Percentiles rank a stretch among this genome's conserved stretches.
Conservation (phyloP, 2,329 filamentous ascomycete genomes). For the Cladosporium phlei region DNA sequence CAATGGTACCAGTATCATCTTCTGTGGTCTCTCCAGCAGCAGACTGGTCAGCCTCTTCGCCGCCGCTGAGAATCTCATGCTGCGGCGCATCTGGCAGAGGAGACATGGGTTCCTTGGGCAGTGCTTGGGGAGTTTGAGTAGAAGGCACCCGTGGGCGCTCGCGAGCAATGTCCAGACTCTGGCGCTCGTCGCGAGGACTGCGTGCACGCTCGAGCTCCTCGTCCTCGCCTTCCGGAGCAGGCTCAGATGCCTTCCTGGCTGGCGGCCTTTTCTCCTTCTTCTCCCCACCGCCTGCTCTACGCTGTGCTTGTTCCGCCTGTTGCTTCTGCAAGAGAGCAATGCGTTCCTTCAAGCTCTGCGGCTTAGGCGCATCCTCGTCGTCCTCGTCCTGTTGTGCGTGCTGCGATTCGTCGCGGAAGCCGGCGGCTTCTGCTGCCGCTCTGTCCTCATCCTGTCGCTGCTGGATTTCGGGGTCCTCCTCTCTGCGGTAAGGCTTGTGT, state of each 20-base stretch:
- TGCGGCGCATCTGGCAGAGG: conserved; percentile 34
- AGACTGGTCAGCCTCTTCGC: conserved; percentile 62
- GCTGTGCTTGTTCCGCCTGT: conserved; percentile 80
- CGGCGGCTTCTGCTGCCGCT: conserved; percentile 65
- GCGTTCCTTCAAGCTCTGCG: conserved; percentile 87
- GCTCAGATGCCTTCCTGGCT: conserved; percentile 58
- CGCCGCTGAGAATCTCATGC: conserved; percentile 55
- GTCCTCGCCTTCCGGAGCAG: conserved; percentile 33
- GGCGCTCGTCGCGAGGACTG: conserved; percentile 29
- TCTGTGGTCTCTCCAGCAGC: conserved; percentile 58
- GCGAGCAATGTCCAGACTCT: conserved; percentile 34
- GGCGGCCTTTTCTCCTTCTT: conserved; percentile 71
- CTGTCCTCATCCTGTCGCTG: conserved; percentile 62
- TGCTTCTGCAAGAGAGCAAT: conserved; percentile 93
- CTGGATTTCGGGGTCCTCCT: conserved; percentile 69
- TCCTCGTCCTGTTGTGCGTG: conserved; percentile 48
- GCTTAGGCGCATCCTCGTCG: conserved; percentile 79
- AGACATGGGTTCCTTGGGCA: conserved; percentile 36
- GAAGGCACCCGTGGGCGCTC: conserved; percentile 35
- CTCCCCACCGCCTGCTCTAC: conserved; percentile 76
- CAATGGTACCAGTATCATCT: conserved; percentile 57
- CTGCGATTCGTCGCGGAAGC: conserved; percentile 43
- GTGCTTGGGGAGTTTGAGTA: conserved; percentile 23
- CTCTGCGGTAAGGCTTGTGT: conserved; percentile 73
- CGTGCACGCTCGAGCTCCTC: conserved; percentile 34